A percentile compares a stretch with the other conserved stretches of the same genome.
Evolutionary conservation across 768 basidiomycete genomes (phyloP).

Genomic region (Suillus brevipes): DNA sequence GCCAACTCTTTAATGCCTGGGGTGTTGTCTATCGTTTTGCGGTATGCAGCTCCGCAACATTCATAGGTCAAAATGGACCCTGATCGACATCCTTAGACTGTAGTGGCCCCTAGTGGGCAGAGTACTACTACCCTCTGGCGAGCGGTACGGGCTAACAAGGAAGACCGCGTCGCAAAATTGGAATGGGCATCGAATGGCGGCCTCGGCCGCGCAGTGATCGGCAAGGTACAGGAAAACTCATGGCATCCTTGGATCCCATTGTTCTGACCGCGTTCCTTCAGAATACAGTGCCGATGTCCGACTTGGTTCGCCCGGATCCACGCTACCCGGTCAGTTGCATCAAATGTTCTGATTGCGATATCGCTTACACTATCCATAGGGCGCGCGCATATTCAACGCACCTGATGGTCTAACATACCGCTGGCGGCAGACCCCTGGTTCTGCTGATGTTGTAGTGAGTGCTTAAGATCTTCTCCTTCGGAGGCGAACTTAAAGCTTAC

Average conservation of each 20-base stretch:
- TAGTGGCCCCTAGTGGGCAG: slow-evolving; percentile 58
- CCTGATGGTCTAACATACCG: slow-evolving; percentile 81
- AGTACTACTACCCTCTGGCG: slow-evolving; percentile 79
- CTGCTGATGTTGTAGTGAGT: slow-evolving; percentile 61
- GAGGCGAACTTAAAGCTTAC: slow-evolving; percentile 9
- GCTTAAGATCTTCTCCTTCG: slow-evolving; percentile 11
- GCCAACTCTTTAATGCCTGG: slow-evolving; percentile 78
- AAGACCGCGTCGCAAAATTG: slow-evolving; percentile 85
- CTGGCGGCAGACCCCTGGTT: slow-evolving; percentile 69
- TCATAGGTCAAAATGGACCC: slow-evolving; percentile 22
- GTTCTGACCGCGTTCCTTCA: slow-evolving; percentile 38
- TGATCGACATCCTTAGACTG: slow-evolving; percentile 51
- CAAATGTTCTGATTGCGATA: slow-evolving; percentile 7
- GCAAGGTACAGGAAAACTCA: slow-evolving; percentile 56
- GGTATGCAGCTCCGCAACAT: slow-evolving; percentile 40
- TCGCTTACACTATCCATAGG: slow-evolving; percentile 38
- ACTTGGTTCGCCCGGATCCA: slow-evolving; percentile 73
- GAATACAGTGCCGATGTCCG: slow-evolving; percentile 79
- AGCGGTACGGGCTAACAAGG: slow-evolving; percentile 79
- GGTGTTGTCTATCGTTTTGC: slow-evolving; percentile 81
- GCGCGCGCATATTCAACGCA: slow-evolving; percentile 71
- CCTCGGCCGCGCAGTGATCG: slow-evolving; percentile 82
- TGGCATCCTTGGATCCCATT: slow-evolving; percentile 12
- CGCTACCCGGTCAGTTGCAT: slow-evolving; percentile 52
- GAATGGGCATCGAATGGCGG: slow-evolving; percentile 85